Percentiles rank a stretch among this genome's conserved stretches.
Evolutionary conservation across 83 land plant species (phyloP).

Genomic region (Larix sibirica): DNA sequence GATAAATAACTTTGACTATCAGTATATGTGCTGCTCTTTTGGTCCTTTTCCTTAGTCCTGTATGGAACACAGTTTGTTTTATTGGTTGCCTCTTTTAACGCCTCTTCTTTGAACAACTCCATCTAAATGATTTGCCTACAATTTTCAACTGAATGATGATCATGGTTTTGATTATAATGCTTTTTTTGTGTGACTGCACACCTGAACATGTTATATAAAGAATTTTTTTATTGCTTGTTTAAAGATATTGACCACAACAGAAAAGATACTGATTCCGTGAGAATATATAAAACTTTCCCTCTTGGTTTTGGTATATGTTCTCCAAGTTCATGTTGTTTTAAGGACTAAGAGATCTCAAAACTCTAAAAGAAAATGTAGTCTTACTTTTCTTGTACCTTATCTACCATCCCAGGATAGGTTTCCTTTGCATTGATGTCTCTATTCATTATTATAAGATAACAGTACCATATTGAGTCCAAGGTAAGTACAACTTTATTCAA

Average conservation of each 20-base stretch:
- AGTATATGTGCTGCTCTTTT: too few relatives aligned
- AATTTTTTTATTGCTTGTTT: neutral
- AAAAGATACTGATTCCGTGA: neutral
- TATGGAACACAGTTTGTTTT: too few relatives aligned
- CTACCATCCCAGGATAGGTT: neutral
- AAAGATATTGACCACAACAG: neutral
- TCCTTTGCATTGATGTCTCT: neutral
- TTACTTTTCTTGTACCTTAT: neutral
- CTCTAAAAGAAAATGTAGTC: neutral
- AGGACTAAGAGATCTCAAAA: neutral
- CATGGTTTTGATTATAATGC: neutral
- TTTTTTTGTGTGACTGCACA: neutral
- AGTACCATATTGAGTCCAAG: neutral
- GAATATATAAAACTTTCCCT: neutral
- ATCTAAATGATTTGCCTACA: neutral
- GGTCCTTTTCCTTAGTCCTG: too few relatives aligned
- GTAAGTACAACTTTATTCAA: neutral
- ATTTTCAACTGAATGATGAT: neutral
- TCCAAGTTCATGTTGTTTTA: neutral
- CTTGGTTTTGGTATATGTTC: neutral
- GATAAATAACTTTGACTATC: too few relatives aligned
- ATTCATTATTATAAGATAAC: neutral
- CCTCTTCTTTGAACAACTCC: too few relatives aligned
- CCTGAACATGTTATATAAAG: neutral
- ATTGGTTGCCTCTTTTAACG: too few relatives aligned